Evolutionary conservation across 23 red algal species (phyloP).

Genomic region (Gracilaria caudata): DNA sequence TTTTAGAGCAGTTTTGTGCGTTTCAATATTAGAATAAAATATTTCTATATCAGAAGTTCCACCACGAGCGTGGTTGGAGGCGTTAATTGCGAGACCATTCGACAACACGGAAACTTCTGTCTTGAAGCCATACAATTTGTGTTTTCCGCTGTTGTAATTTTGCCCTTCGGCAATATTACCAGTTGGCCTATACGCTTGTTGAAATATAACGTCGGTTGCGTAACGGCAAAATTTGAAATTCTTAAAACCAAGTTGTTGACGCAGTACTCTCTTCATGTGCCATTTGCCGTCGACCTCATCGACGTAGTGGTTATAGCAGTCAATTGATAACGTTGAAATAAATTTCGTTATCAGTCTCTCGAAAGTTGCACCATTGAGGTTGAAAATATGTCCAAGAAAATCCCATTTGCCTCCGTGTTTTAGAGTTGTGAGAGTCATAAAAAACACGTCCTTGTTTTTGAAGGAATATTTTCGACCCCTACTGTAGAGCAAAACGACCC

Average conservation of each 20-base stretch:
- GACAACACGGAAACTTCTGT: constrained; percentile 24
- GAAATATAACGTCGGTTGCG: constrained; percentile 2
- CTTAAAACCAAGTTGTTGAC: neutral
- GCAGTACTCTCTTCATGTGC: constrained; percentile 7
- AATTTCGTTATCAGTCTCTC: constrained; percentile 20
- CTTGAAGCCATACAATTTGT: constrained; percentile 32
- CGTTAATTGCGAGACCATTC: constrained; percentile 5
- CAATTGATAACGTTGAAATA: neutral
- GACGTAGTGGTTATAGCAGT: constrained; percentile 13
- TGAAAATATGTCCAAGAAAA: constrained; percentile 12
- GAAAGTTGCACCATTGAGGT: neutral
- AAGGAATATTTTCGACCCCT: constrained; percentile 3
- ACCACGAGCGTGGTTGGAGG: neutral
- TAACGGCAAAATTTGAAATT: neutral
- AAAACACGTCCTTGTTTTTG: constrained; percentile 14
- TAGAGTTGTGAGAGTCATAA: constrained; percentile 11
- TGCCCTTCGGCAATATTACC: neutral
- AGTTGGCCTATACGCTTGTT: constrained; percentile 4
- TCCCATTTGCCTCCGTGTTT: constrained; percentile 18
- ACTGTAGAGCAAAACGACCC: too few relatives aligned
- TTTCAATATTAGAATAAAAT: neutral
- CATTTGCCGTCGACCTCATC: neutral
- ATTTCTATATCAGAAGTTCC: neutral
- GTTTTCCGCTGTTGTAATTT: constrained; percentile 14
- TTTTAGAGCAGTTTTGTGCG: neutral